Evolutionary conservation across 148 eudicot species (phyloP).

Genomic region (Linanthus parryae): DNA sequence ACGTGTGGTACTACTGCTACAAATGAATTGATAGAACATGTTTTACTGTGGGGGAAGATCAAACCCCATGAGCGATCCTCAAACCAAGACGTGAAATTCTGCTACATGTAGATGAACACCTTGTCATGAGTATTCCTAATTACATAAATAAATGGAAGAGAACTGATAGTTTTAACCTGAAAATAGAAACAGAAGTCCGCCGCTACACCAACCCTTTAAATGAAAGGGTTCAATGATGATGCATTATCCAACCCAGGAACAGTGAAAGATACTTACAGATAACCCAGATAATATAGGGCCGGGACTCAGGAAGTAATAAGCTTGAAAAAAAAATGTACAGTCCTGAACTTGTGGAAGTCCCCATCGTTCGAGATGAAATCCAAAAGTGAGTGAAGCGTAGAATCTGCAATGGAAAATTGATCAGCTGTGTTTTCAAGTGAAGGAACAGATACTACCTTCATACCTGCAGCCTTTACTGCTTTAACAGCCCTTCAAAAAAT

Average conservation of each 20-base stretch:
- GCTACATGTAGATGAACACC: too few relatives aligned
- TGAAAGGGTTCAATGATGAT: constrained; percentile 52
- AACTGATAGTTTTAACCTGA: too few relatives aligned
- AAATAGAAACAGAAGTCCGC: constrained; percentile 38
- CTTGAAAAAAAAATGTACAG: constrained; percentile 32
- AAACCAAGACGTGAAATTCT: too few relatives aligned
- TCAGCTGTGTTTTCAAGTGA: constrained; percentile 48
- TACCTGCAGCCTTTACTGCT: constrained; percentile 86
- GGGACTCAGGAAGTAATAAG: neutral
- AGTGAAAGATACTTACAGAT: too few relatives aligned
- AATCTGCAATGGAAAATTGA: constrained; percentile 56
- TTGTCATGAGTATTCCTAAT: too few relatives aligned
- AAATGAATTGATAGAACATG: too few relatives aligned
- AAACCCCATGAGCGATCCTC: too few relatives aligned
- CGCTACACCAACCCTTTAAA: constrained; percentile 31
- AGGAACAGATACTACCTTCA: constrained; percentile 84
- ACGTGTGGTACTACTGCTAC: too few relatives aligned
- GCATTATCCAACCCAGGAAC: constrained; percentile 47
- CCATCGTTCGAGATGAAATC: constrained; percentile 82
- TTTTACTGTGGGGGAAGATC: too few relatives aligned
- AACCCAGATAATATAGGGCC: too few relatives aligned
- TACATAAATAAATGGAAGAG: too few relatives aligned
- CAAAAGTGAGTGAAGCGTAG: constrained; percentile 58
- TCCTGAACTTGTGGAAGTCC: constrained; percentile 81
- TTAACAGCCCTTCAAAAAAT: too few relatives aligned